Conservation (phyloP, 495 filamentous ascomycete species). For the Talaromyces wortmannii region DNA sequence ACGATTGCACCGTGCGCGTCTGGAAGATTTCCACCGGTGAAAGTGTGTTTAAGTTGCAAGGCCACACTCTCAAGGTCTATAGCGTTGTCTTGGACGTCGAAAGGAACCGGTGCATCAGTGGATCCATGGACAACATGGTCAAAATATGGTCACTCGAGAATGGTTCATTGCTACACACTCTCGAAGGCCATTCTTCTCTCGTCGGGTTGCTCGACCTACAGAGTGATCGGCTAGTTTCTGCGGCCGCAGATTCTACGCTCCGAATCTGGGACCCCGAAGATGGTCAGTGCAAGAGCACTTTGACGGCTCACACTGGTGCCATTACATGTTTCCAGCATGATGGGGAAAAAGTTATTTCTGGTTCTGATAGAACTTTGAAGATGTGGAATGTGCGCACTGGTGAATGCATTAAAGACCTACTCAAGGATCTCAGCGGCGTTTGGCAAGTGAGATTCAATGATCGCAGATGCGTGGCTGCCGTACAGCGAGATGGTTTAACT, state of each 20-base stretch:
- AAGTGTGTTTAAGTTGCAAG: slow-evolving; percentile 76
- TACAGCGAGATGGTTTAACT: slow-evolving; percentile 85
- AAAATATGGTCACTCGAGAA: slow-evolving; percentile 98
- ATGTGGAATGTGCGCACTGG: slow-evolving; percentile 97
- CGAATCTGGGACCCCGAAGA: slow-evolving; percentile 96
- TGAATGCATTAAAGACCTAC: slow-evolving; percentile 86
- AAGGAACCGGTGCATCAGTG: slow-evolving; percentile 92
- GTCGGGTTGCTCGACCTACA: slow-evolving; percentile 89
- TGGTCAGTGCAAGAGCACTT: slow-evolving; percentile 80
- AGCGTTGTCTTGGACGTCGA: slow-evolving; percentile 92
- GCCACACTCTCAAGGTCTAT: slow-evolving; percentile 92
- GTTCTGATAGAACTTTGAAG: slow-evolving; percentile 91
- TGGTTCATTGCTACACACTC: slow-evolving; percentile 75
- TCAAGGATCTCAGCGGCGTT: slow-evolving; percentile 92
- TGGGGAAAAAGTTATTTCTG: slow-evolving; percentile 91
- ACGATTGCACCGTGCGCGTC: slow-evolving; percentile 91
- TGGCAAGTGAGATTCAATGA: slow-evolving; percentile 99
- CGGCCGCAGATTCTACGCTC: slow-evolving; percentile 90
- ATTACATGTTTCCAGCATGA: slow-evolving; percentile 99
- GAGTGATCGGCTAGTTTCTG: slow-evolving; percentile 84
- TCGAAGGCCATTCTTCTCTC: slow-evolving; percentile 92
- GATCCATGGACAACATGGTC: slow-evolving; percentile 96
- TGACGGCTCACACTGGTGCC: slow-evolving; percentile 90
- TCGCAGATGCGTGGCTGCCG: slow-evolving; percentile 89
- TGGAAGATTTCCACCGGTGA: slow-evolving; percentile 98